These are phyloP conservation scores for Lactarius psammicola DNA, from an alignment of 768 basidiomycete species.

Conservation along the genomic window DNA sequence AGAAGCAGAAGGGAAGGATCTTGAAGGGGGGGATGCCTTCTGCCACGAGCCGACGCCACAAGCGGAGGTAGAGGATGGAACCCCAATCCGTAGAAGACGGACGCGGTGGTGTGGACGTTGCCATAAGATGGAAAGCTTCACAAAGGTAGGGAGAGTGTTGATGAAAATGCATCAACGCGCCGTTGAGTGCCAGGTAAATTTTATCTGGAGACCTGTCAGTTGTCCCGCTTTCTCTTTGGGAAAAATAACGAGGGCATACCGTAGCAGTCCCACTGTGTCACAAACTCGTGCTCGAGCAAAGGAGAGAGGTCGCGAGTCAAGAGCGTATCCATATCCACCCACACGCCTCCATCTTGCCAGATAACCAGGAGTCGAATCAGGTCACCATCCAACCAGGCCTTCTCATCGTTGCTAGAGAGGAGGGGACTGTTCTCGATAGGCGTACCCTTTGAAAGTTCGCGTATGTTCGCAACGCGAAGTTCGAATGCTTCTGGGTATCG, in stretches of 20 bases:
- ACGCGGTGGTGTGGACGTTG: slow-evolving; percentile 66
- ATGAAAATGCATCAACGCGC: slow-evolving; percentile 92
- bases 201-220: slow-evolving; percentile 23
- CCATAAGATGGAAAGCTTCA: slow-evolving; percentile 85
- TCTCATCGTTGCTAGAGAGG: slow-evolving; percentile 61
- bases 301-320: slow-evolving; percentile 85
- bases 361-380: slow-evolving; percentile 83
- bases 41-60: slow-evolving; percentile 81
- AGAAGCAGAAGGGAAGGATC: slow-evolving; percentile 93
- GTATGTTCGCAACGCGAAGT: slow-evolving; percentile 67
- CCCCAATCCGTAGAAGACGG: slow-evolving; percentile 92
- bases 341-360: slow-evolving; percentile 90
- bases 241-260: slow-evolving; percentile 47
- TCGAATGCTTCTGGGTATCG: slow-evolving; percentile 71
- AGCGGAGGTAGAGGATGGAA: slow-evolving; percentile 83
- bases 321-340: slow-evolving; percentile 97
- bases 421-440: slow-evolving; percentile 64
- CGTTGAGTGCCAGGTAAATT: slow-evolving; percentile 54
- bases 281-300: slow-evolving; percentile 90
- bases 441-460: slow-evolving; percentile 68
- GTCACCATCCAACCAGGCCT: slow-evolving; percentile 96
- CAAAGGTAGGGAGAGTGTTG: slow-evolving; percentile 93
- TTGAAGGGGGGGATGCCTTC: slow-evolving; percentile 79
- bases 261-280: slow-evolving; percentile 99
- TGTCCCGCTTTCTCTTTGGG: too few relatives aligned